These are phyloP conservation scores for Yamadazyma blattariae DNA, from an alignment of 1,139 yeast species.

Conservation along the genomic window DNA sequence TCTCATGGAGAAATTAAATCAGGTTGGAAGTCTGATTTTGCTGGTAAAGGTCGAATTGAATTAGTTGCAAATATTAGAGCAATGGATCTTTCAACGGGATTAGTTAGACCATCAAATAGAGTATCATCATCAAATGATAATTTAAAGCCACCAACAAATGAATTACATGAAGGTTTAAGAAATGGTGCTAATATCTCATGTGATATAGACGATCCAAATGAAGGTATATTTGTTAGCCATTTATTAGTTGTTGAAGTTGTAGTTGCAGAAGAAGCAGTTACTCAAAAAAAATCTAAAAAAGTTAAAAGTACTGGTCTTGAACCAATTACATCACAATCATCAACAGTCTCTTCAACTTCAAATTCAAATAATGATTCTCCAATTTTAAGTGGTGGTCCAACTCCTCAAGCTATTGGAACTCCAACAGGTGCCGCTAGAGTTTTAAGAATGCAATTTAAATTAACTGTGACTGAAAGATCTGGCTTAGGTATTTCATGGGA, in stretches of 20 bases:
- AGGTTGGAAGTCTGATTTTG: constrained; percentile 95
- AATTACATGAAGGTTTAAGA: constrained; percentile 25
- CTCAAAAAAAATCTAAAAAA: constrained; percentile 17
- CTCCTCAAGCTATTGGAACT: constrained; percentile 49
- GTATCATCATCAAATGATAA: constrained; percentile 20
- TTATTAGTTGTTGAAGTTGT: constrained; percentile 78
- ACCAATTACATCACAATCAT: constrained; percentile 27
- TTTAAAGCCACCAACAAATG: constrained; percentile 23
- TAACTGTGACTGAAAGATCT: constrained; percentile 79
- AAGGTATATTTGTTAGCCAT: constrained; percentile 77
- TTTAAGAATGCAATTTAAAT: constrained; percentile 86
- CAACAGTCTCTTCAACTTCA: constrained; percentile 12
- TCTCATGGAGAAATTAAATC: constrained; percentile 76
- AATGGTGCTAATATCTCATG: constrained; percentile 65
- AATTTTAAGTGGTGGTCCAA: constrained; percentile 6
- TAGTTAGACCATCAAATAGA: constrained; percentile 25
- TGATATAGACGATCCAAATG: constrained; percentile 76
- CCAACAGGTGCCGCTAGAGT: constrained; percentile 97
- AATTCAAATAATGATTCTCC: constrained; percentile 3
- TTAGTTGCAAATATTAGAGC: constrained; percentile 67
- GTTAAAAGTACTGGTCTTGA: constrained; percentile 19
- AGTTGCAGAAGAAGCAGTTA: constrained; percentile 85
- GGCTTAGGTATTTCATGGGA: constrained; percentile 99
- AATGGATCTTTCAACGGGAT: constrained; percentile 56
- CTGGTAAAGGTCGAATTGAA: constrained; percentile 73